Evolutionary conservation across 2,329 filamentous ascomycete species (phyloP).

Genomic region (Xylaria multiplex): DNA sequence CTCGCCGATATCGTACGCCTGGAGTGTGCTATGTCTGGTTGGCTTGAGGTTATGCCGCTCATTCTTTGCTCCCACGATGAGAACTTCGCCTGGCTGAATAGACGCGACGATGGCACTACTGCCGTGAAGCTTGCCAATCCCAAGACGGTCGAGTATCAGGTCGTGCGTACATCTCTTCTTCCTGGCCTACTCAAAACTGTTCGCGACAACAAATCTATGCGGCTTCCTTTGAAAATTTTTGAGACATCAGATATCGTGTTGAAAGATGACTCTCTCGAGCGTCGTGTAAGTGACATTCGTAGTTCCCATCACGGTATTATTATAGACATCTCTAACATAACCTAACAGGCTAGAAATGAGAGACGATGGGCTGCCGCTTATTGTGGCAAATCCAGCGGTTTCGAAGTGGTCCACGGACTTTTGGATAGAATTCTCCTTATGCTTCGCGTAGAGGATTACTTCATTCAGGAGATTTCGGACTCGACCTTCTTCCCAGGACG

Average conservation of each 20-base stretch:
- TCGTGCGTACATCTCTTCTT: constrained; percentile 78
- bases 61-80: constrained; percentile 98
- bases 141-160: constrained; percentile 82
- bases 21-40: constrained; percentile 92
- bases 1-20: constrained; percentile 88
- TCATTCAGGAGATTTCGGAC: constrained; percentile 92
- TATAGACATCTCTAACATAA: constrained; percentile 8
- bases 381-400: constrained; percentile 93
- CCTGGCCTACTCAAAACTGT: constrained; percentile 83
- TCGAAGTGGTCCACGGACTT: constrained; percentile 94
- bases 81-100: constrained; percentile 93
- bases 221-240: constrained; percentile 80
- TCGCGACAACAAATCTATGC: constrained; percentile 79
- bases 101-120: constrained; percentile 75
- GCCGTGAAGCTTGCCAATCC: constrained; percentile 80
- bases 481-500: constrained; percentile 92
- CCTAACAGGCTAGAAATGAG: constrained; percentile 83
- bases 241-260: constrained; percentile 85
- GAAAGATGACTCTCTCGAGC: constrained; percentile 83
- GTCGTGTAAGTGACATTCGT: constrained; percentile 51
- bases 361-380: constrained; percentile 95
- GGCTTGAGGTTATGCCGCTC: constrained; percentile 94
- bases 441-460: constrained; percentile 86
- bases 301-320: not conserved
- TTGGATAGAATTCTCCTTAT: constrained; percentile 92